Base-by-base conservation (phyloP, 257 asterid genomes). In the Ajuga chamaepitys region DNA sequence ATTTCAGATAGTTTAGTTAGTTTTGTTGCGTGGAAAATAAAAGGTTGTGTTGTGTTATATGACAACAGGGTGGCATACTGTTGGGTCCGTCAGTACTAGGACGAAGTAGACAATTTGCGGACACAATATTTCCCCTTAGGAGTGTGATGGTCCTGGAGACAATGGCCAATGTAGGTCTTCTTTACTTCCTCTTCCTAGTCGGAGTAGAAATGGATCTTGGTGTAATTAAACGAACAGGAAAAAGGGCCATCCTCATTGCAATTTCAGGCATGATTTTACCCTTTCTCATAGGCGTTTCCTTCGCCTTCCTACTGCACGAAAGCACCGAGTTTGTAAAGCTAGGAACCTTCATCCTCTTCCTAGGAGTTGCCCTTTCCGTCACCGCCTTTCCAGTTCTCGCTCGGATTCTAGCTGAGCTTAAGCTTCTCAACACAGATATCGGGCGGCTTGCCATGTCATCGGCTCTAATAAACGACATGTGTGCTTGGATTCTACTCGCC, bases 61-160 rank as follows among this genome's bases (percentile, higher is more conserved):
- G 40, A 65, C 54, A 3, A 48, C 79, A 90, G 99, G 99, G 99
- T 26, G 98, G 99, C 1, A 68, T 90, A 51, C 75, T 94, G 59
- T 62, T 94, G 69, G 99, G 99, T 2, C 99, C 99, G 45, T 94
- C 99, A 1, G 87, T 90, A 0, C 62, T 90, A 12, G 98, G 99
- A 51, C 72, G 82, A 58, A 82, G 77, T 70, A 1, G 14, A 1
- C 69, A 61, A 55, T 94, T 90, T 10, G 88, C 95, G 0, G 50
- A 63, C 14, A 63, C 79, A 0, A 14, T 90, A 10, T 94, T 94
- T 37, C 99, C 99, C 20, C 80, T 88, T 1, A 74, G 98, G 74
- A 90, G 99, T 72, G 95, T 94, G 17, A 83, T 94, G 98, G 92
- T 94, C n/a, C 87, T 94, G 0, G 96, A 90, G 63, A 94, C 98